A percentile compares a stretch with the other conserved stretches of the same genome.
phyloP scores from a whole-genome alignment of 805 yeast species.

The Zygotorulaspora florentina region DNA sequence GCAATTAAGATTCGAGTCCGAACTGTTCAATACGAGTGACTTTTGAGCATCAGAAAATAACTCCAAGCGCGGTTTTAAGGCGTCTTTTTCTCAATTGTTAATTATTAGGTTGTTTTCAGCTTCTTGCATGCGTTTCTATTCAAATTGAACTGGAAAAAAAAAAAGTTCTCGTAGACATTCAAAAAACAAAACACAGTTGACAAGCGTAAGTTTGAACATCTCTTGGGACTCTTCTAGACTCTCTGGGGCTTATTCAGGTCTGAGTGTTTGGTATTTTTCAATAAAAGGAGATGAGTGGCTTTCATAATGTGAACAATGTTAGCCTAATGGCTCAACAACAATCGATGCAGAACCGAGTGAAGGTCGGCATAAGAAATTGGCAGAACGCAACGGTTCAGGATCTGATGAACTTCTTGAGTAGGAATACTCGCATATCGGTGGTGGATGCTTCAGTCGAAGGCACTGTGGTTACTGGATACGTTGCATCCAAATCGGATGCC shows the following conservation, averaged over 20 bases:
- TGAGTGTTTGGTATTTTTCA: background rate
- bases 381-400: constrained; percentile 70
- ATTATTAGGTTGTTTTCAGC: background rate
- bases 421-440: constrained; percentile 59
- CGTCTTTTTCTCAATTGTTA: background rate
- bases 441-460: constrained; percentile 51
- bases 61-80: no score
- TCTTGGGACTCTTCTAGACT: background rate
- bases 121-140: background rate
- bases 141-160: background rate
- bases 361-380: constrained; percentile 74
- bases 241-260: background rate
- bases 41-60: no score
- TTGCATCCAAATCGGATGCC: constrained; percentile 52
- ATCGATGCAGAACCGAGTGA: constrained; percentile 36
- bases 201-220: background rate
- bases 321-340: constrained; percentile 27
- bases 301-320: constrained; percentile 28
- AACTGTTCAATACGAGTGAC: no score
- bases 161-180: background rate
- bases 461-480: constrained; percentile 57
- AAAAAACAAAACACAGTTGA: background rate
- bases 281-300: constrained; percentile 16
- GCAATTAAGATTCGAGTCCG: no score
- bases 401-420: constrained; percentile 59